Base-by-base conservation (phyloP, 2,329 filamentous ascomycete genomes). In the Didymella keratinophila region DNA sequence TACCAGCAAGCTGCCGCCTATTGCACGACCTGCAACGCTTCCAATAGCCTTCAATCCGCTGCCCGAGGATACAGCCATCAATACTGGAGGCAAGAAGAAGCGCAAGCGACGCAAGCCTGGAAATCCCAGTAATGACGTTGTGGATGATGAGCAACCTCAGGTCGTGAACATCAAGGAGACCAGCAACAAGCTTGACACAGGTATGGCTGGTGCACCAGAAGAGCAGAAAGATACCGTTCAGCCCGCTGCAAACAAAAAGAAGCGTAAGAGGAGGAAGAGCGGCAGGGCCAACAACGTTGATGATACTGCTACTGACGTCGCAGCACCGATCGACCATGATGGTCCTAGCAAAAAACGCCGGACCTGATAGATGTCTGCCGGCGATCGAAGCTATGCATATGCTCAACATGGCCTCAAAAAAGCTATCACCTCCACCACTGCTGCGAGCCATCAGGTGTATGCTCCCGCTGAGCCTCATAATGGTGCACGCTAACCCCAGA, bases 221-320 rank as follows among this genome's bases (percentile, higher is more conserved):
- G 39, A 63, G 23, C 52, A 45, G 6, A 30, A 36, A 14, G 44
- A 48, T 36, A 30, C 23, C 14, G 25, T 25, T 9, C 52, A 45
- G 23, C 50, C 58, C 32, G 55, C 60, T n/a, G 60, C 54, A 25
- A 57, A 36, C 45, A 70, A 71, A 37, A 65, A 60, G 37, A 71
- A 69, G 45, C 68, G 66, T 42, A 69, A 68, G 41, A 68, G 64
- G 49, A 44, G 63, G 41, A 71, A 66, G 44, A 50, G 43, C 21
- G 50, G 59, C 23, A 68, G 64, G 41, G 48, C 54, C 5, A 44
- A 41, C 12, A 28, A 49, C 6, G 37, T 18, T 37, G 58, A 61
- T 8, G 37, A 59, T 51, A 20, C 11, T 11, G 58, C 62, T 42
- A 51, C 53, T 56, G 48, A 62, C 12, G 49, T 44, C 46, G 54